Evolutionary conservation across 352 stramenopile species (phyloP), one percentile per base, ranked within the genome.

Genomic region (Globisporangium emineosum): DNA sequence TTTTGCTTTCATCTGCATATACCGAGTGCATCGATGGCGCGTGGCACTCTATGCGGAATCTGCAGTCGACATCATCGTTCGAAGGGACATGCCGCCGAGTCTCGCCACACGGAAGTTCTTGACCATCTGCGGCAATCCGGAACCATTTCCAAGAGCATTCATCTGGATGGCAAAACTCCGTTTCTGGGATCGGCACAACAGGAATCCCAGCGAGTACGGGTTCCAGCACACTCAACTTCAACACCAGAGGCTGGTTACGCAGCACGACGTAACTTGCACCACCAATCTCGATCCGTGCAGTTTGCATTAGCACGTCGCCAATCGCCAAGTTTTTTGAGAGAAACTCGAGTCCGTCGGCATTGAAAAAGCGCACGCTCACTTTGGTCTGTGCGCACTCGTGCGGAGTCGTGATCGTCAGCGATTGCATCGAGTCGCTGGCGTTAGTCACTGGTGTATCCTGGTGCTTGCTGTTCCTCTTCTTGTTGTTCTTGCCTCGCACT

Each of bases 121-220:
- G 10, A 7, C 19, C 51, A 23, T 51, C 17, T 13, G 45, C 29
- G 2, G 29, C 33, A 3, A 89, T 49, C 19, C 74, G 79, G 69
- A 76, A 76, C 85, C 85, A 94, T 10, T 57, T 60, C 85, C 85
- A 94, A 2, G 27, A 59, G 52, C 85, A 94, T 15, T 90, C 78
- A 21, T 89, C 76, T 0, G 73, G 68, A 17, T 57, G 60, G 55
- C 81, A 92, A 67, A 91, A 94, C 42, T 91, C 72, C 9, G 82
- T 82, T 33, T 85, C 62, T 0, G 73, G 65, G 9, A 88, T 35
- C 9, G 85, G 85, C 21, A 76, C 50, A 2, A 89, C 54, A 15
- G 81, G 64, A 10, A 88, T 78, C 3, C 73, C 79, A 17, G 60
- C 71, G 8, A 90, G 59, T 4, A 92, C 42, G 0, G 83, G 75